phyloP scores from a whole-genome alignment of 441 rosid genomes.

The Erysimum cheiri region DNA sequence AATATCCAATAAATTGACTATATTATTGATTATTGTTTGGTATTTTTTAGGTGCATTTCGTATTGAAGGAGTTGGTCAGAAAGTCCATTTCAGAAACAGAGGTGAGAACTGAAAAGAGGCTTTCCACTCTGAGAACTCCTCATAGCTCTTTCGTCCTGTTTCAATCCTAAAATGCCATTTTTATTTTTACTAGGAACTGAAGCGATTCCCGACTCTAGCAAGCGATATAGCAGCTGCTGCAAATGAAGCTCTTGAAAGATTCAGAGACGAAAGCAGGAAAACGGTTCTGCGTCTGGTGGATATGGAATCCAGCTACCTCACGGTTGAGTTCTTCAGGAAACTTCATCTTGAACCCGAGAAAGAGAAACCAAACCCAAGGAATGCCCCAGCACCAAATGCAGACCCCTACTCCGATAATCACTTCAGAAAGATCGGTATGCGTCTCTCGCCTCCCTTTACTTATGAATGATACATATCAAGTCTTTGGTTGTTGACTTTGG shows the following conservation, averaged over 20 bases:
- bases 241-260: slow-evolving; percentile 89
- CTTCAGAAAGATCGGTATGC: slow-evolving; percentile 86
- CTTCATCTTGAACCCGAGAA: slow-evolving; percentile 85
- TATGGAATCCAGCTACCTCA: slow-evolving; percentile 97
- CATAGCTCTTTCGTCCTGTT: slow-evolving; percentile 1
- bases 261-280: slow-evolving; percentile 91
- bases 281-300: slow-evolving; percentile 91
- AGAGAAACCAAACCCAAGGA: slow-evolving; percentile 57
- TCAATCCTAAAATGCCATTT: slow-evolving; percentile 11
- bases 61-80: slow-evolving; percentile 95
- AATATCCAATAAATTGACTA: background rate
- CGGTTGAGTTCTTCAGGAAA: slow-evolving; percentile 97
- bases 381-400: slow-evolving; percentile 57
- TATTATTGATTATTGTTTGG: slow-evolving; percentile 24
- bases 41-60: slow-evolving; percentile 78
- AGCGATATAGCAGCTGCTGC: slow-evolving; percentile 95
- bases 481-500: slow-evolving; percentile 13
- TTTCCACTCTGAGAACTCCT: slow-evolving; percentile 24
- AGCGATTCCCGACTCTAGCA: slow-evolving; percentile 88
- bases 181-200: slow-evolving; percentile 71
- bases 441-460: background rate
- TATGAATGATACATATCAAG: slow-evolving; percentile 24
- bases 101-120: slow-evolving; percentile 52
- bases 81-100: slow-evolving; percentile 91
- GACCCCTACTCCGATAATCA: slow-evolving; percentile 81